These are phyloP conservation scores for Heracleum sosnowskyi DNA, from an alignment of 129 eudicot genomes.

Conservation along the genomic window DNA sequence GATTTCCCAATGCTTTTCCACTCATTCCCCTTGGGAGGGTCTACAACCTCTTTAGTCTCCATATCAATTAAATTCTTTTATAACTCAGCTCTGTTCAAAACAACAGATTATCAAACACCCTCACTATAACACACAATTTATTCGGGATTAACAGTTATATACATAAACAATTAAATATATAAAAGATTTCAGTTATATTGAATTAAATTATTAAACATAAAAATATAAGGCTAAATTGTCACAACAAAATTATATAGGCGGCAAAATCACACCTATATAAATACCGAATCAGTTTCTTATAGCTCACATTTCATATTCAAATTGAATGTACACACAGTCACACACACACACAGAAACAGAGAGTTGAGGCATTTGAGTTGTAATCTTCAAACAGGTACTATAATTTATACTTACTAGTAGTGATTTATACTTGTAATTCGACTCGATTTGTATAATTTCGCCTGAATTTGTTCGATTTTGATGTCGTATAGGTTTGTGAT, in stretches of 20 bases:
- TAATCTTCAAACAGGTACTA: not conserved
- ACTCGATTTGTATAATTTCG: not conserved
- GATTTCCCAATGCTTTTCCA: constrained; percentile 62
- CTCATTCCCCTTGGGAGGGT: constrained; percentile 45
- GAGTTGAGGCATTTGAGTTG: not conserved
- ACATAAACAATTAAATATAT: no score
- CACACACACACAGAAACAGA: not conserved
- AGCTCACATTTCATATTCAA: not conserved
- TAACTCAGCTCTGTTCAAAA: constrained; percentile 8
- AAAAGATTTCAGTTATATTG: no score
- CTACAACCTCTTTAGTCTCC: constrained; percentile 54
- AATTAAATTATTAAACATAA: not conserved
- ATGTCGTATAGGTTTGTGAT: not conserved
- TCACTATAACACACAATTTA: not conserved
- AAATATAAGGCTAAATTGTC: not conserved
- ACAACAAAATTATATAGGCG: not conserved
- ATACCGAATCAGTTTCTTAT: not conserved
- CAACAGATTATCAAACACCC: not conserved
- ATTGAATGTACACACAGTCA: not conserved
- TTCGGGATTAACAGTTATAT: no score
- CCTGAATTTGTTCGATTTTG: not conserved
- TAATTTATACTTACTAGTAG: not conserved
- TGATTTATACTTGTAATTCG: not conserved
- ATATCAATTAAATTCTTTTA: constrained; percentile 7
- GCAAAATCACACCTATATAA: not conserved